Conservation (phyloP, 2,329 filamentous ascomycete genomes). For the Aspergillus caelatus region DNA sequence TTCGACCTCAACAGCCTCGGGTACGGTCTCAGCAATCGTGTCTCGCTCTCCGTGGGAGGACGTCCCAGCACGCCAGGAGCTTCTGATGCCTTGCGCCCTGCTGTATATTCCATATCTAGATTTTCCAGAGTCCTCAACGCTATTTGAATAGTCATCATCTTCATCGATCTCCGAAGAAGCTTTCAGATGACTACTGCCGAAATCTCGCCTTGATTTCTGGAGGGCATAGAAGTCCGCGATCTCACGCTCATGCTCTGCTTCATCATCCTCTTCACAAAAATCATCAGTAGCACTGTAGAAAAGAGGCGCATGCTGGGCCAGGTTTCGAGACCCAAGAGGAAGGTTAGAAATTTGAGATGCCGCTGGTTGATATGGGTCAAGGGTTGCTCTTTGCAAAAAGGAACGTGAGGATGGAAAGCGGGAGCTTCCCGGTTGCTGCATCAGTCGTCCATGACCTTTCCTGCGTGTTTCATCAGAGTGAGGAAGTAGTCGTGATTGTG, state of each 20-base stretch:
- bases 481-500: slow-evolving; percentile 85
- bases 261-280: slow-evolving; percentile 90
- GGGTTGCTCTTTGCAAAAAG: slow-evolving; percentile 56
- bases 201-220: slow-evolving; percentile 84
- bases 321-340: slow-evolving; percentile 76
- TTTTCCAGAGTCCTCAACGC: slow-evolving; percentile 51
- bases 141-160: slow-evolving; percentile 60
- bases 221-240: slow-evolving; percentile 93
- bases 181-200: slow-evolving; percentile 78
- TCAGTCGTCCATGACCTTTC: slow-evolving; percentile 52
- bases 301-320: slow-evolving; percentile 80
- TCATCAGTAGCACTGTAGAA: slow-evolving; percentile 92
- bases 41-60: slow-evolving; percentile 43
- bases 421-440: slow-evolving; percentile 48
- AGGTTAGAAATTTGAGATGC: slow-evolving; percentile 74
- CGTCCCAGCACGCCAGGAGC: slow-evolving; percentile 59
- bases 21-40: slow-evolving; percentile 36
- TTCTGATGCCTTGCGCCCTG: slow-evolving; percentile 55
- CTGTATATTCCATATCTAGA: slow-evolving; percentile 42
- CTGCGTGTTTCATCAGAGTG: slow-evolving; percentile 58
- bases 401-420: slow-evolving; percentile 54
- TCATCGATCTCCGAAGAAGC: slow-evolving; percentile 85
- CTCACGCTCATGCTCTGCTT: slow-evolving; percentile 85
- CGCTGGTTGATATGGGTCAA: slow-evolving; percentile 77
- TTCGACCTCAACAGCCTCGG: slow-evolving; percentile 42